Evolutionary conservation across 495 filamentous ascomycete genomes (phyloP).

Genomic region (Daldinia caldariorum): DNA sequence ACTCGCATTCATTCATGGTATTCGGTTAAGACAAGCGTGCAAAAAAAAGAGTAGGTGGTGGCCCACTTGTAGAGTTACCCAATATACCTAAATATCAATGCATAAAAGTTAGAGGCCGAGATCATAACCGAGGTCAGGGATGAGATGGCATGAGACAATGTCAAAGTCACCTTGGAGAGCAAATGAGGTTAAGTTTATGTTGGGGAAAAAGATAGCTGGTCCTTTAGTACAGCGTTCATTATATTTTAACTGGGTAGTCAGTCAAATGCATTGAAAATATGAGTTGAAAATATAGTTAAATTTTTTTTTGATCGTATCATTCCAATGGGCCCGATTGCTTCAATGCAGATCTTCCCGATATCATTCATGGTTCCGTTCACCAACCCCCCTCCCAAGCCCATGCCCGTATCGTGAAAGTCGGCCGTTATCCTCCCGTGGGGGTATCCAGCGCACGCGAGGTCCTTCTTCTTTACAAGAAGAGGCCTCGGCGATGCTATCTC

Average conservation of each 20-base stretch:
- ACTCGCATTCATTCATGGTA: slow-evolving; percentile 34
- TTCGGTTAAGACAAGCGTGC: not conserved
- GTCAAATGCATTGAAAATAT: slow-evolving; percentile 15
- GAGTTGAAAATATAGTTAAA: slow-evolving; percentile 40
- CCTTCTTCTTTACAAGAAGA: slow-evolving; percentile 34
- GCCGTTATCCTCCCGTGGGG: slow-evolving; percentile 44
- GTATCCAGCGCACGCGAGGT: slow-evolving; percentile 46
- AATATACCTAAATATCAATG: slow-evolving; percentile 26
- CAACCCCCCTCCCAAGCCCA: slow-evolving; percentile 28
- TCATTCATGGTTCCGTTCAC: slow-evolving; percentile 40
- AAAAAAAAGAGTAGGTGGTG: slow-evolving; percentile 4
- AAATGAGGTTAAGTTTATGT: slow-evolving; percentile 11
- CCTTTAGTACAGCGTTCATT: slow-evolving; percentile 29
- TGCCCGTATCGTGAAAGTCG: slow-evolving; percentile 39
- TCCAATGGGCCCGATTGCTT: slow-evolving; percentile 37
- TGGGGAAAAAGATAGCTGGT: slow-evolving; percentile 18
- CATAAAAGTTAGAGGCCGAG: slow-evolving; percentile 7
- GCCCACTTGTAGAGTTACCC: slow-evolving; percentile 25
- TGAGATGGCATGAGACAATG: not conserved
- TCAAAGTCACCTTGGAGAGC: slow-evolving; percentile 1
- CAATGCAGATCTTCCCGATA: slow-evolving; percentile 34
- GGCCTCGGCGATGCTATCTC: slow-evolving; percentile 39
- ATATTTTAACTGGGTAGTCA: slow-evolving; percentile 35
- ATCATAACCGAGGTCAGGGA: slow-evolving; percentile 21
- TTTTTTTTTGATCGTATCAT: slow-evolving; percentile 29